Evolutionary conservation across 805 yeast genomes (phyloP).

Genomic region (Ogataea neopini): DNA sequence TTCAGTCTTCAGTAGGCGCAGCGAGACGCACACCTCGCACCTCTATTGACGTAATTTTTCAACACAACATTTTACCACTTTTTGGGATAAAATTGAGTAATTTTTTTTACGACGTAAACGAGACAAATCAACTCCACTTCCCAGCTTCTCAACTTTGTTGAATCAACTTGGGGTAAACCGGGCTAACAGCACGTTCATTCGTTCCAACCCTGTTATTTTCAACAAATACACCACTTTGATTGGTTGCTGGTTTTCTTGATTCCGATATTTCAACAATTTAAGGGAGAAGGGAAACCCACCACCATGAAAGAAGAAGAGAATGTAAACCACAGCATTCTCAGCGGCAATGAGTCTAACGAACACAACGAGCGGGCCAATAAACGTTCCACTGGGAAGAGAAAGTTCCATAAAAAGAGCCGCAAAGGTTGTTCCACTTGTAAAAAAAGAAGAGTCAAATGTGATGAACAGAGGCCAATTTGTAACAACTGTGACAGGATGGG

Average conservation of each 20-base stretch:
- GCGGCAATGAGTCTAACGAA: slow-evolving; percentile 3
- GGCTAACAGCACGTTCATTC: too few relatives aligned
- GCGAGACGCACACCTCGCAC: neutral
- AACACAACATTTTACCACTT: neutral
- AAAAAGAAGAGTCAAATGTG: slow-evolving; percentile 88
- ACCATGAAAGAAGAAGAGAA: slow-evolving; percentile 4
- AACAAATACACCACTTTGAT: slow-evolving; percentile 2
- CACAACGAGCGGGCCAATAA: slow-evolving; percentile 24
- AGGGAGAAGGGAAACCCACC: neutral
- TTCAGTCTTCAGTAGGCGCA: slow-evolving; percentile 7
- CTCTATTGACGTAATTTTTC: neutral
- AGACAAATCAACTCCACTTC: neutral
- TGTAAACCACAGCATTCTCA: neutral
- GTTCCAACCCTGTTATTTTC: slow-evolving; percentile 1
- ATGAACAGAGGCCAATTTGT: slow-evolving; percentile 80
- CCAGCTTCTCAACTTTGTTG: neutral
- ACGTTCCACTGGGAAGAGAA: slow-evolving; percentile 68
- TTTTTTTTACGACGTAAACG: slow-evolving; percentile 2
- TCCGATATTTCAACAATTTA: slow-evolving; percentile 8
- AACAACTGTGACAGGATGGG: slow-evolving; percentile 78
- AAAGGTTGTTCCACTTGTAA: slow-evolving; percentile 91
- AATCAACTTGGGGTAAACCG: too few relatives aligned
- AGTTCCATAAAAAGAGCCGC: slow-evolving; percentile 86
- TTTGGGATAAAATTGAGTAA: neutral
- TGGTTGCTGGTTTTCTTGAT: slow-evolving; percentile 1